Evolutionary conservation across 2,329 filamentous ascomycete genomes (phyloP).

Genomic region (Conoideocrella luteorostrata): DNA sequence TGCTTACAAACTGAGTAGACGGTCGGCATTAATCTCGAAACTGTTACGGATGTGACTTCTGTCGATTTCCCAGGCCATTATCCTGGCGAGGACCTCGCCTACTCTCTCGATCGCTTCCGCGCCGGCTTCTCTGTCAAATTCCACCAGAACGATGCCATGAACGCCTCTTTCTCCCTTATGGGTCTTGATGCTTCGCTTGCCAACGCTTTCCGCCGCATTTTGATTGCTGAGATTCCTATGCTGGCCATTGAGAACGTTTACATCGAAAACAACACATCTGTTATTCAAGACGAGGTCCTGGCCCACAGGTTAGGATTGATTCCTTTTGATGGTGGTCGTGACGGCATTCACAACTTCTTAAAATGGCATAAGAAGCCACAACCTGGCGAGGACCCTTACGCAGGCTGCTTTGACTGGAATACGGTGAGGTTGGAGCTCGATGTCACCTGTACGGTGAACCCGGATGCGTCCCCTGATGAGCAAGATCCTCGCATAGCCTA

Average conservation of each 20-base stretch:
- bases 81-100: slow-evolving; percentile 79
- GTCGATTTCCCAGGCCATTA: slow-evolving; percentile 91
- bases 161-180: slow-evolving; percentile 84
- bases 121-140: slow-evolving; percentile 69
- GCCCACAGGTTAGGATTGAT: slow-evolving; percentile 85
- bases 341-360: slow-evolving; percentile 71
- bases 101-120: slow-evolving; percentile 68
- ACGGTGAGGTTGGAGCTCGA: slow-evolving; percentile 74
- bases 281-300: slow-evolving; percentile 96
- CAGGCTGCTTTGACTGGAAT: slow-evolving; percentile 70
- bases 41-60: slow-evolving; percentile 79
- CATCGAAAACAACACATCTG: slow-evolving; percentile 92
- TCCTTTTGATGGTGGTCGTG: slow-evolving; percentile 72
- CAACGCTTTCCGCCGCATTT: slow-evolving; percentile 94
- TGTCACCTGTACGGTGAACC: slow-evolving; percentile 74
- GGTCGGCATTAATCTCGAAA: slow-evolving; percentile 83
- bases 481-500: slow-evolving; percentile 80
- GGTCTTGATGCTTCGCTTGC: slow-evolving; percentile 88
- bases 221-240: slow-evolving; percentile 89
- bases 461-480: slow-evolving; percentile 63
- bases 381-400: slow-evolving; percentile 54
- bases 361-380: slow-evolving; percentile 71
- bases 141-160: slow-evolving; percentile 71
- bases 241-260: slow-evolving; percentile 92
- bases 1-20: slow-evolving; percentile 45